Evolutionary conservation across 2,329 filamentous ascomycete species (phyloP).

Genomic region (Colletotrichum sidae): DNA sequence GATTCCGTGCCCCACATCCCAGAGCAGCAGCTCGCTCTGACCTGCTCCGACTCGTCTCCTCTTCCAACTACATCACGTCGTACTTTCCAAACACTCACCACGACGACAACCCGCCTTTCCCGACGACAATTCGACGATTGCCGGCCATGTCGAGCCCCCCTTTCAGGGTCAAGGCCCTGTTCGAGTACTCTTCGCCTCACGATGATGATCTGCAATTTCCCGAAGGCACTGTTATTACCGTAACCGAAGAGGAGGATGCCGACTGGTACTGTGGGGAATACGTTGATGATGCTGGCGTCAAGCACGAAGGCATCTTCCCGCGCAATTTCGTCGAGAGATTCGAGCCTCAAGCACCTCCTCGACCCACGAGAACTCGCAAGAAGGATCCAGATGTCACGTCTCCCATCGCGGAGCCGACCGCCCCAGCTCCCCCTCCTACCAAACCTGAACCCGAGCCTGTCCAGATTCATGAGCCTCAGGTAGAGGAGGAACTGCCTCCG

Average conservation of each 20-base stretch:
- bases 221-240: slow-evolving; percentile 89
- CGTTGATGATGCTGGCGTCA: slow-evolving; percentile 77
- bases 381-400: slow-evolving; percentile 61
- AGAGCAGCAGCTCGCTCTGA: slow-evolving; percentile 32
- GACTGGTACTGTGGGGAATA: slow-evolving; percentile 97
- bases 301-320: slow-evolving; percentile 89
- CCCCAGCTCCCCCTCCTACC: slow-evolving; percentile 47
- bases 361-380: slow-evolving; percentile 82
- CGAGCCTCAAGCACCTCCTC: slow-evolving; percentile 89
- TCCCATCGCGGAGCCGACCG: slow-evolving; percentile 40
- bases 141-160: slow-evolving; percentile 59
- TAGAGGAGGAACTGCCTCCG: slow-evolving; percentile 48
- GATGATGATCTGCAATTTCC: slow-evolving; percentile 94
- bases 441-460: slow-evolving; percentile 45
- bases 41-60: slow-evolving; percentile 27
- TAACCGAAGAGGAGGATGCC: slow-evolving; percentile 90
- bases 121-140: slow-evolving; percentile 28
- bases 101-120: slow-evolving; percentile 6
- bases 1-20: slow-evolving; percentile 35
- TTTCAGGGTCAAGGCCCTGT: slow-evolving; percentile 96
- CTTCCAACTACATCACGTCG: slow-evolving; percentile 28
- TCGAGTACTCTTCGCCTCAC: slow-evolving; percentile 92
- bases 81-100: background rate
- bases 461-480: slow-evolving; percentile 48
- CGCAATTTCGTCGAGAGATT: slow-evolving; percentile 98